Evolutionary conservation across 257 asterid species (phyloP), one percentile per base, ranked within the genome.

Genomic region (Fraxinus americana): DNA sequence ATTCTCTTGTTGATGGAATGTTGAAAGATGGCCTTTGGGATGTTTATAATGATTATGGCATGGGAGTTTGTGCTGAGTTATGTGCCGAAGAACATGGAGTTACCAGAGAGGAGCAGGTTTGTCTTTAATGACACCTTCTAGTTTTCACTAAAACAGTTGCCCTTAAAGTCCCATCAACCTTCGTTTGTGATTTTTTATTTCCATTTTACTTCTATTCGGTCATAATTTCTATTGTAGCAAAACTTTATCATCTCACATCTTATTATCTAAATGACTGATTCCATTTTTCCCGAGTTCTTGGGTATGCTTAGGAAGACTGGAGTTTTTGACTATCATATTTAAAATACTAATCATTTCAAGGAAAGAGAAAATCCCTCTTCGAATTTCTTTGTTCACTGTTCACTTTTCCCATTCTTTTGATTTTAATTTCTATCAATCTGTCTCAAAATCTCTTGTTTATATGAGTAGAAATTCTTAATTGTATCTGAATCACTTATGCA

Each of bases 21-120:
- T 71, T 96, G 79, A 96, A 93, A 87, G 99, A 96, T 80, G 99
- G 99, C 45, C 88, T 96, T 23, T 93, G 97, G 97, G 99, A 96
- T 85, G 99, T 90, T 63, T 96, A 93, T 78, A 90, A 88, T 83
- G 98, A 96, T 79, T 89, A 77, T 48, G 97, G 98, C 77, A 96
- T 96, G 99, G 99, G 99, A 14, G 98, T 93, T 80, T 96, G 99
- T 82, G 99, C 99, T 78, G 99, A 96, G 84, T 79, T 90, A 80
- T 96, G 99, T 79, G 93, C 97, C 17, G 97, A 93, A 77, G 85
- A 86, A 77, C 99, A 96, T 79, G 86, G 74, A 78, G 69, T 96
- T 77, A 82, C 98, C 67, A 90, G 99, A 88, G 98, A 96, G 75
- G 91, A 92, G 78, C 99, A 96, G 98, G 99, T 96, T 74, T 75